A percentile compares a stretch with the other conserved stretches of the same genome.
Evolutionary conservation across 2,329 filamentous ascomycete genomes (phyloP).

Genomic region (Calonectria pseudoreteaudii): DNA sequence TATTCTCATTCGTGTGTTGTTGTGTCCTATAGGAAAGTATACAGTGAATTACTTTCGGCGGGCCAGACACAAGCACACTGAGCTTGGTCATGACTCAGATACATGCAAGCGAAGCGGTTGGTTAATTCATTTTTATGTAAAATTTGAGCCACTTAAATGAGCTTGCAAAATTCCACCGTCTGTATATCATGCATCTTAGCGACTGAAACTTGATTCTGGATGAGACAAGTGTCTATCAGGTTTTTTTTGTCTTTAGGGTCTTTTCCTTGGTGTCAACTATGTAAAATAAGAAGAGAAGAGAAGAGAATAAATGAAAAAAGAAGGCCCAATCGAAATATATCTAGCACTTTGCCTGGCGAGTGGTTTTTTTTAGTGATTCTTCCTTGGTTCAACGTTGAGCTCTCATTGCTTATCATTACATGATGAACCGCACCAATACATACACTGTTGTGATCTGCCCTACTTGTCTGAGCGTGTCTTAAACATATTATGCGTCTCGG

Average conservation of each 20-base stretch:
- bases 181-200: not conserved
- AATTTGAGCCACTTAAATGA: not conserved
- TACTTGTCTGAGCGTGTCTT: not conserved
- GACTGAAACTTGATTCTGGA: not conserved
- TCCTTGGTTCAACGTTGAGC: not conserved
- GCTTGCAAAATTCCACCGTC: too few relatives aligned
- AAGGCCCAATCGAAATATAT: not conserved
- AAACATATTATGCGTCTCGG: not conserved
- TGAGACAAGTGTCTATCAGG: not conserved
- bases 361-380: not conserved
- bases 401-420: not conserved
- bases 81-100: not conserved
- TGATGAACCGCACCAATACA: not conserved
- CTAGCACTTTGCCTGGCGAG: not conserved
- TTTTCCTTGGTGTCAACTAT: not conserved
- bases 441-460: not conserved
- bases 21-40: not conserved
- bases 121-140: not conserved
- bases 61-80: not conserved
- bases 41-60: not conserved
- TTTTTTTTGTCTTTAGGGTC: not conserved
- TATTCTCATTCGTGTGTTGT: not conserved
- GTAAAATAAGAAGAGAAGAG: not conserved
- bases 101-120: not conserved
- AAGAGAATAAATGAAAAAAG: too few relatives aligned